phyloP scores from a whole-genome alignment of 1,284 basidiomycete species.

The Tausonia pullulans region DNA sequence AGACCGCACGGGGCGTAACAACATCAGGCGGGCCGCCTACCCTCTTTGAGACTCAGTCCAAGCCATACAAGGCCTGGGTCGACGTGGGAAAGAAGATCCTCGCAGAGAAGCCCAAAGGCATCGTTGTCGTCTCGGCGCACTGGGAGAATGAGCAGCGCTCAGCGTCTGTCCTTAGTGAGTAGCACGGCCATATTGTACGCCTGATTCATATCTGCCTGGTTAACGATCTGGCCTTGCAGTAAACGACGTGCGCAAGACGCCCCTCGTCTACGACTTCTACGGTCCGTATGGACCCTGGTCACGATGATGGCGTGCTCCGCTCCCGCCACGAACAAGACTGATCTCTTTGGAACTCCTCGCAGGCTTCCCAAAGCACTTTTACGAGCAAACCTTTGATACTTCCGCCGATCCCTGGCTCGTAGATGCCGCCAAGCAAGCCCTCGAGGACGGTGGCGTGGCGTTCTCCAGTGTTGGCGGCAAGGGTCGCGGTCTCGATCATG shows the following conservation, averaged over 20 bases:
- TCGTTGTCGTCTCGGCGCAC: constrained; percentile 38
- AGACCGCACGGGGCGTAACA: background rate
- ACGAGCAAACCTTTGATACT: constrained; percentile 32
- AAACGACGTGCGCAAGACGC: constrained; percentile 30
- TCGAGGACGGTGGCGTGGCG: constrained; percentile 25
- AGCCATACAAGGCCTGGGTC: constrained; percentile 36
- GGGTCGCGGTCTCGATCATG: constrained; percentile 37
- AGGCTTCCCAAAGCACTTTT: constrained; percentile 35
- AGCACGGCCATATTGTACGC: background rate
- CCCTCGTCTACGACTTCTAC: constrained; percentile 40
- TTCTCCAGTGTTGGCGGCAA: constrained; percentile 18
- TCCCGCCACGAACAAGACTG: no score
- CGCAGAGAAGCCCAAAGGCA: constrained; percentile 28
- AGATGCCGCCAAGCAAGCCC: constrained; percentile 23
- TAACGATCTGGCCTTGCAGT: constrained; percentile 21
- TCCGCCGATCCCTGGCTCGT: constrained; percentile 23
- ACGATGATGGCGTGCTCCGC: no score
- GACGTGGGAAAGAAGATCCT: constrained; percentile 29
- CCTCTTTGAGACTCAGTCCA: constrained; percentile 31
- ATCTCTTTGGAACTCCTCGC: no score
- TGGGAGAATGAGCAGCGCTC: constrained; percentile 33
- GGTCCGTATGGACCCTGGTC: background rate
- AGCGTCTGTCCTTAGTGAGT: constrained; percentile 24
- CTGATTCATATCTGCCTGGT: background rate
- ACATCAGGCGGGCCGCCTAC: constrained; percentile 32